Base-by-base conservation (phyloP, 495 filamentous ascomycete genomes). In the Podospora sp. region DNA sequence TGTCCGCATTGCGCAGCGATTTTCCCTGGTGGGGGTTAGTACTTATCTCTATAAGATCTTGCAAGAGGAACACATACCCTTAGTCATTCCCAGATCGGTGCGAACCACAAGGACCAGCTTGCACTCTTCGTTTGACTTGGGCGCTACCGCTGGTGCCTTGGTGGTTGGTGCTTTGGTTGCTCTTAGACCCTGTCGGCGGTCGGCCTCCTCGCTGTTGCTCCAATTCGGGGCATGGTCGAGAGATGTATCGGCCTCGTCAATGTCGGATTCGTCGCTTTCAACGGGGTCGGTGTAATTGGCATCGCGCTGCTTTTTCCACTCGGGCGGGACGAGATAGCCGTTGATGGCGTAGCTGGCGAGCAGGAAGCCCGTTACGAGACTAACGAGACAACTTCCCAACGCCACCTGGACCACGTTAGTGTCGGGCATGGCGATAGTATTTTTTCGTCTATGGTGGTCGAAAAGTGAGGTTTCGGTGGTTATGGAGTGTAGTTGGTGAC, bases 1-100 rank as follows among this genome's bases (percentile, higher is more conserved):
- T 99, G 95, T n/a, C 90, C 90, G 78, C 89, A 91, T 83, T 99
- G 96, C 7, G 95, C 95, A 62, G 92, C 96, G 72, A 98, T 98
- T 86, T 99, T 99, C 68, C 95, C 95, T 97, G 25, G 26, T 2
- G 25, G 1, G 36, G n/a, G 14, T 63, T 11, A n/a, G 50, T 46
- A 63, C 22, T 25, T 8, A 11, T 7, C 24, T 0, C 40, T 68
- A n/a, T 2, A 4, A n/a, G 12, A 0, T 14, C 4, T 33, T 16
- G 16, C 8, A 25, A 24, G 16, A 50, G 50, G n/a, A 58, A 58
- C 61, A 59, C 27, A 27, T 81, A 94, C 93, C 93, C 84, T 96
- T 97, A 8, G 90, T 92, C 96, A 99, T 99, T 55, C 94, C 93
- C 72, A 99, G 76, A 79, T 99, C 95, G 25, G 91, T 96, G 69